Percentiles rank a stretch among this genome's conserved stretches.
Conservation (phyloP, 148 eudicot genomes). For the Camellia japonica region DNA sequence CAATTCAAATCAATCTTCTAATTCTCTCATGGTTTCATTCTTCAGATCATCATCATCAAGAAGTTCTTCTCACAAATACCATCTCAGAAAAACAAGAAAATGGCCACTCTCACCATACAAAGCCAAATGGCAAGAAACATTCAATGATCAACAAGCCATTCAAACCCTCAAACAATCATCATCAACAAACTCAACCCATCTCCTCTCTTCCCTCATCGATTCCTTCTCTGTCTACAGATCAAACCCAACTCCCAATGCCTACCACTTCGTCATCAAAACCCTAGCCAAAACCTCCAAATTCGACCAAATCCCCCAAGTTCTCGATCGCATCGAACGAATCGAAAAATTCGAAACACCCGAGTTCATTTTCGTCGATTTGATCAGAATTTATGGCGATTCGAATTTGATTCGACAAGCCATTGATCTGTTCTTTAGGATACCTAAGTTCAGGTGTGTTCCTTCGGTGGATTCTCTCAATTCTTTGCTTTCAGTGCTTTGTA, state of each 20-base stretch:
- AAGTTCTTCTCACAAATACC: slow-evolving; percentile 21
- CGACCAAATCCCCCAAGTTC: slow-evolving; percentile 31
- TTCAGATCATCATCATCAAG: background rate
- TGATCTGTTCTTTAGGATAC: slow-evolving; percentile 53
- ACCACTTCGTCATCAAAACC: slow-evolving; percentile 43
- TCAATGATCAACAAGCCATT: slow-evolving; percentile 48
- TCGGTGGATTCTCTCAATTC: slow-evolving; percentile 47
- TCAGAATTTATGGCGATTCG: slow-evolving; percentile 43
- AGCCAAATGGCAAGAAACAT: slow-evolving; percentile 36
- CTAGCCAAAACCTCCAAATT: slow-evolving; percentile 34
- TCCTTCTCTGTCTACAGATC: slow-evolving; percentile 42
- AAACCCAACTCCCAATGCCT: slow-evolving; percentile 49
- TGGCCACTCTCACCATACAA: slow-evolving; percentile 53
- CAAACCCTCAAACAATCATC: slow-evolving; percentile 38
- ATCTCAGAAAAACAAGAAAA: slow-evolving; percentile 49
- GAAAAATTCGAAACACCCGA: slow-evolving; percentile 62
- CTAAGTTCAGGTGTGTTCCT: slow-evolving; percentile 54
- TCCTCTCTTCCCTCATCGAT: slow-evolving; percentile 37
- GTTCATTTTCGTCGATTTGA: slow-evolving; percentile 50
- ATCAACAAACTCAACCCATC: slow-evolving; percentile 16
- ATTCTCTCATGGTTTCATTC: background rate
- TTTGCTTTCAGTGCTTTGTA: slow-evolving; percentile 48
- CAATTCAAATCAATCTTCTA: background rate
- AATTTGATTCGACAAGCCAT: slow-evolving; percentile 40
- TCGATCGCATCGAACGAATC: slow-evolving; percentile 34